Percentiles rank a stretch among this genome's conserved stretches.
Evolutionary conservation across 176 grass and related monocot genomes (phyloP).

Genomic region (Phoenix roebelenii): DNA sequence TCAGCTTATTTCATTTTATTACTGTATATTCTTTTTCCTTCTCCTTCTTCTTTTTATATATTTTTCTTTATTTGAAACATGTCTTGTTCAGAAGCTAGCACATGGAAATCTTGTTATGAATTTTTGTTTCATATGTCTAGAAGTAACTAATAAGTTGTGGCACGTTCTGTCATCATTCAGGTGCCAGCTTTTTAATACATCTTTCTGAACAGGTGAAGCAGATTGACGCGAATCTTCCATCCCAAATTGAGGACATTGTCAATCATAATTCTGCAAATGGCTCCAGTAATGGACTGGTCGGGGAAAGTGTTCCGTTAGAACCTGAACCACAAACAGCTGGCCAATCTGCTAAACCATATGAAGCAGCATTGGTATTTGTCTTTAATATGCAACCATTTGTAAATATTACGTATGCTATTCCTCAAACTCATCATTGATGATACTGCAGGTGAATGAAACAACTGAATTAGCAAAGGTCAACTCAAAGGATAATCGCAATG

Average conservation of each 20-base stretch:
- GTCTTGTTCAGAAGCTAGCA: too few species aligned
- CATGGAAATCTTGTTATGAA: too few species aligned
- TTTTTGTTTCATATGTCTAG: too few species aligned
- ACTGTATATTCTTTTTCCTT: too few species aligned
- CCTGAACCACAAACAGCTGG: background rate
- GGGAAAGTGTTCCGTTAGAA: constrained; percentile 1
- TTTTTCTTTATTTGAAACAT: background rate
- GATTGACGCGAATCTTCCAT: constrained; percentile 16
- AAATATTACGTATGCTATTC: background rate
- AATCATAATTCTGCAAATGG: background rate
- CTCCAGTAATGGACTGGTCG: background rate
- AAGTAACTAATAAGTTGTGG: too few species aligned
- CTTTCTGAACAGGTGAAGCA: constrained; percentile 41
- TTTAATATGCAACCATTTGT: background rate
- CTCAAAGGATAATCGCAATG: constrained; percentile 20
- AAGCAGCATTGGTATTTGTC: constrained; percentile 7
- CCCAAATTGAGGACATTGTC: constrained; percentile 10
- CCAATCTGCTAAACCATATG: background rate
- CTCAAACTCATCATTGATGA: background rate
- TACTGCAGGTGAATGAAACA: constrained; percentile 26
- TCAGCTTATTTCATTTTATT: too few species aligned
- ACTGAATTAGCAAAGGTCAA: constrained; percentile 22
- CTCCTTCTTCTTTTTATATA: background rate
- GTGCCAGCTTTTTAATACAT: background rate
- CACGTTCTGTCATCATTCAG: too few species aligned